Evolutionary conservation across 108 stramenopile species (phyloP), one percentile per base, ranked within the genome.

Genomic region (Fragilaria crotonensis): DNA sequence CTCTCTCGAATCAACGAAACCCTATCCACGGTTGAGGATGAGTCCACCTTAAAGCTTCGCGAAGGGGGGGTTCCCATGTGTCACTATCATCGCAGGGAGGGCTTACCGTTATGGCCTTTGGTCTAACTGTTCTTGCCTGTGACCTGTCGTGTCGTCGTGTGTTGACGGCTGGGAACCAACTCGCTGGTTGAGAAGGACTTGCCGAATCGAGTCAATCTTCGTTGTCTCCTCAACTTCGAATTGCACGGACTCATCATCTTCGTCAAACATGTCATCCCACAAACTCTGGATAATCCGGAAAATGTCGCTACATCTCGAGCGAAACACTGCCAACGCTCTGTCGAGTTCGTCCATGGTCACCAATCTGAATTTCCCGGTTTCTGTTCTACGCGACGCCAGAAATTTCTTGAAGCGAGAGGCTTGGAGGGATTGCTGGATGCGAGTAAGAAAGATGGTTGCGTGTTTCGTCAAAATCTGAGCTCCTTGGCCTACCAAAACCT

Each of bases 401-500:
- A 11, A 41, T 41, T 14, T 7, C 14, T 41, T 7, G 11, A 41
- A 41, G 7, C 36, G 21, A 28, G 26, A 23, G 29, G 11, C 18
- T 7, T 54, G 26, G 18, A 28, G 4, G 18, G 23, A 5, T 18
- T 29, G 25, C 29, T 54, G 23, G 18, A 54, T 28, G 4, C 53
- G 21, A 27, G 53, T 9, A 11, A 11, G 21, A 9, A 54, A 25
- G 4, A 61, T 61, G 18, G 27, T 33, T 14, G 60, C 54, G 19
- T 70, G 67, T 54, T 84, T 84, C 49, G 64, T 64, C 17, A 84
- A 41, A 18, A 90, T 82, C 48, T 82, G 77, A 11, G 71, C 57
- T 2, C 80, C 80, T 65, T 81, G 78, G 11, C 80, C 80, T 18
- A 81, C 70, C 17, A 87, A 61, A 0, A 87, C 86, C 9, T 87